A percentile compares a stretch with the other conserved stretches of the same genome.
phyloP scores from a whole-genome alignment of 495 filamentous ascomycete genomes.

The Annulohypoxylon stygium region DNA sequence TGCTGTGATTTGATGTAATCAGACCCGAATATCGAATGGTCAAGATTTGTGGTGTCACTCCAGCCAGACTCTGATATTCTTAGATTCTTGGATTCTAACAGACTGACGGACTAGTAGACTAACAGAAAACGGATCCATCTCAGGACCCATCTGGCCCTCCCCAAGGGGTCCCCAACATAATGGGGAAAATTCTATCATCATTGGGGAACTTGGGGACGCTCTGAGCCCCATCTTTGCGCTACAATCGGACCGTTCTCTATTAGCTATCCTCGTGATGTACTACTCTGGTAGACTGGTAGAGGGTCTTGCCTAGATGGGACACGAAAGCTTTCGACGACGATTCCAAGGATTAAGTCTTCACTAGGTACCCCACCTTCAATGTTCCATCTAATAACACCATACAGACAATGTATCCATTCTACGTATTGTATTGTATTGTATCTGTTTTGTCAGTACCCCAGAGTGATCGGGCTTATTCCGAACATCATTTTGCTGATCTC shows the following conservation, averaged over 20 bases:
- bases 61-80: background rate
- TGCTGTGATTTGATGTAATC: slow-evolving; percentile 7
- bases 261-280: slow-evolving; percentile 35
- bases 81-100: background rate
- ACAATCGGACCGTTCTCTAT: slow-evolving; percentile 41
- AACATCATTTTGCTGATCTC: background rate
- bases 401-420: background rate
- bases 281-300: slow-evolving; percentile 10
- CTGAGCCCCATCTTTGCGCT: slow-evolving; percentile 21
- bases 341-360: slow-evolving; percentile 13
- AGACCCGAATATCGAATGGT: slow-evolving; percentile 1
- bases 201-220: slow-evolving; percentile 12
- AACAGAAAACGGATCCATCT: background rate
- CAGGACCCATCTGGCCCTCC: background rate
- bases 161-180: slow-evolving; percentile 4
- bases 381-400: slow-evolving; percentile 26
- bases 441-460: background rate
- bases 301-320: slow-evolving; percentile 26
- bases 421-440: too few relatives aligned
- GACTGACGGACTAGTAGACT: background rate
- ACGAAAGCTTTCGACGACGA: slow-evolving; percentile 19
- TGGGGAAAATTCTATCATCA: background rate
- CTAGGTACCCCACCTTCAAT: slow-evolving; percentile 28
- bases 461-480: slow-evolving; percentile 13
- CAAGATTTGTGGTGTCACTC: slow-evolving; percentile 26